Evolutionary conservation across 257 asterid species (phyloP), one percentile per base, ranked within the genome.

Genomic region (Cinchona pubescens): DNA sequence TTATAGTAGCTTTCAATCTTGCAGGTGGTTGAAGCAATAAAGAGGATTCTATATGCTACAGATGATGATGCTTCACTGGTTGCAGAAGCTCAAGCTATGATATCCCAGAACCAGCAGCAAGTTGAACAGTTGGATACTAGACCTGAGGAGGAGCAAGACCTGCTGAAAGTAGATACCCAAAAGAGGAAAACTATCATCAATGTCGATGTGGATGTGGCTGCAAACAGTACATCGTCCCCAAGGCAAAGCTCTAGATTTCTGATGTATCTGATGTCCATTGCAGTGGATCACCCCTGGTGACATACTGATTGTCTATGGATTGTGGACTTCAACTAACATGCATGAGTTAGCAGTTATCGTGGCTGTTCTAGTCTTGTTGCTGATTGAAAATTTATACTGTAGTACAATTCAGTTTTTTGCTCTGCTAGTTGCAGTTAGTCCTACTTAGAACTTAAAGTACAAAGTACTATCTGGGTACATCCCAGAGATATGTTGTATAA

Each of bases 181-280:
- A 94, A 92, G 85, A 89, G 97, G 83, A 92, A 92, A 84, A 86
- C 72, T 72, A 86, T 94, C n/a, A 51, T 87, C 61, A 94, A 94
- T 66, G 85, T 82, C 55, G 97, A 94, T 34, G 90, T 90, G 56
- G 97, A 94, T 75, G 88, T 67, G 69, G 97, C 96, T 83, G 96
- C 98, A 12, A 90, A 84, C 85, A 88, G 71, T 74, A 76, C 86
- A 2, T 85, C 80, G 73, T 90, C 97, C 82, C 96, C 98, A 0
- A 88, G 90, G 87, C 96, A 84, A 81, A 87, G 91, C n/a, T n/a
- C n/a, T n/a, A n/a, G 77, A 76, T 87, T n/a, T 81, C 96, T 63
- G 97, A 90, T 78, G 79, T 86, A 27, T 86, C 97, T 29, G 97
- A 90, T 85, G 97, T 92, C 67, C 97, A 88, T 73, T 89, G 90